A percentile compares a stretch with the other conserved stretches of the same genome.
phyloP scores from a whole-genome alignment of 2,329 filamentous ascomycete genomes.

The Botryotinia narcissicola region DNA sequence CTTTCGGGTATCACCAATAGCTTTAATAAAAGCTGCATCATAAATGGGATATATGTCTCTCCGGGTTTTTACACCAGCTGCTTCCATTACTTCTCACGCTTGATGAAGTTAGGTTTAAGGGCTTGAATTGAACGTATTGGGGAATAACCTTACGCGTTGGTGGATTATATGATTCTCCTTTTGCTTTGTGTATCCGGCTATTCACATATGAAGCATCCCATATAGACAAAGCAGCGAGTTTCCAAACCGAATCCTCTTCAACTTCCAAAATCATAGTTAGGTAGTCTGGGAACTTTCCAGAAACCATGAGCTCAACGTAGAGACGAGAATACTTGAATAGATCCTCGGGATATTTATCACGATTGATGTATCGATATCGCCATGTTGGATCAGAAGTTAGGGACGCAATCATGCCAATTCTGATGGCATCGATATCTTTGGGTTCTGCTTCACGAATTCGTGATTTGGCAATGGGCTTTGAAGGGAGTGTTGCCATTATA shows the following conservation, averaged over 20 bases:
- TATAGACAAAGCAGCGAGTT: not conserved
- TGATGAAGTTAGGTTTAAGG: not conserved
- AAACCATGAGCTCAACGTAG: not conserved
- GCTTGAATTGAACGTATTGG: not conserved
- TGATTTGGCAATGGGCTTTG: not conserved
- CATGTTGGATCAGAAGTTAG: not conserved
- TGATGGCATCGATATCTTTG: conserved; percentile 3
- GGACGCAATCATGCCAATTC: not conserved
- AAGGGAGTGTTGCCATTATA: not conserved
- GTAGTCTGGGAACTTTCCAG: not conserved
- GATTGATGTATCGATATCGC: not conserved
- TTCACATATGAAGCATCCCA: conserved; percentile 12
- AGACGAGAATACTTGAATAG: not conserved
- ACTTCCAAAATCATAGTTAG: not conserved
- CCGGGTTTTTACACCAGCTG: not conserved
- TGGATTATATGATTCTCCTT: not conserved
- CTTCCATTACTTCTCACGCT: not conserved
- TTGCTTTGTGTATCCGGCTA: not conserved
- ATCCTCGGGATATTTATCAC: conserved; percentile 8
- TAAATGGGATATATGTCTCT: not conserved
- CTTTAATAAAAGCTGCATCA: not conserved
- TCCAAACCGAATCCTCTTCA: not conserved
- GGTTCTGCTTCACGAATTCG: conserved; percentile 9
- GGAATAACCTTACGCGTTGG: not conserved
- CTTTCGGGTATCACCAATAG: not conserved